Conservation (phyloP, 257 asterid genomes). For the Penstemon barbatus region DNA sequence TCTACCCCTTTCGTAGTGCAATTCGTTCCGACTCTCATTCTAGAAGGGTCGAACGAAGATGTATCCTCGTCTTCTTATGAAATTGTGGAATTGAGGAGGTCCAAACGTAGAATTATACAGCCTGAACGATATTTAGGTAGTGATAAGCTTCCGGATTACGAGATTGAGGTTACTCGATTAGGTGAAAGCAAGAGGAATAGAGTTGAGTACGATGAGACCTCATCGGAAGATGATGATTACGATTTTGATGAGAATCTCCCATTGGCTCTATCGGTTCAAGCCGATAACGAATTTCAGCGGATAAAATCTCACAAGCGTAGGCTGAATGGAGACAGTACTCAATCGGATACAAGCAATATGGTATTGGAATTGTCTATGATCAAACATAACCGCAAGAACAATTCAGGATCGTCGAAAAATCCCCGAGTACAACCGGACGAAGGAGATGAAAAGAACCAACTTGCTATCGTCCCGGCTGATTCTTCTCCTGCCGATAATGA, state of each 20-base stretch:
- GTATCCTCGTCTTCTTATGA: constrained; percentile 41
- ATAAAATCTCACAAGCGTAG: constrained; percentile 22
- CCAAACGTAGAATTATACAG: constrained; percentile 64
- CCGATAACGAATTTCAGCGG: constrained; percentile 50
- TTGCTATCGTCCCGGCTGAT: constrained; percentile 35
- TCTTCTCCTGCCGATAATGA: constrained; percentile 29
- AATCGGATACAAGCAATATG: constrained; percentile 10
- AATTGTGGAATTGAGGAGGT: constrained; percentile 60
- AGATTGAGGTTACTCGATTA: constrained; percentile 63
- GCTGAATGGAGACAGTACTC: constrained; percentile 22
- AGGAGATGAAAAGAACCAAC: constrained; percentile 31
- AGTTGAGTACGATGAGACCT: constrained; percentile 39
- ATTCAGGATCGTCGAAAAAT: constrained; percentile 21
- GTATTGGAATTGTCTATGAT: constrained; percentile 29
- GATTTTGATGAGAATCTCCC: constrained; percentile 42
- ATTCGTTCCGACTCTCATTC: constrained; percentile 34
- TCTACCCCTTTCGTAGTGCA: constrained; percentile 42
- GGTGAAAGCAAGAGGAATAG: constrained; percentile 60
- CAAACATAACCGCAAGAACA: constrained; percentile 25
- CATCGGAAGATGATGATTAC: constrained; percentile 27
- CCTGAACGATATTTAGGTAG: constrained; percentile 82
- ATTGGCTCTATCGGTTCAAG: constrained; percentile 73
- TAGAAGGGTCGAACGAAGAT: constrained; percentile 32
- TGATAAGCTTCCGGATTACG: constrained; percentile 63
- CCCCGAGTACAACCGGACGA: constrained; percentile 19